Percentiles rank a stretch among this genome's conserved stretches.
Conservation (phyloP, 495 filamentous ascomycete species). For the Entonaema liquescens region DNA sequence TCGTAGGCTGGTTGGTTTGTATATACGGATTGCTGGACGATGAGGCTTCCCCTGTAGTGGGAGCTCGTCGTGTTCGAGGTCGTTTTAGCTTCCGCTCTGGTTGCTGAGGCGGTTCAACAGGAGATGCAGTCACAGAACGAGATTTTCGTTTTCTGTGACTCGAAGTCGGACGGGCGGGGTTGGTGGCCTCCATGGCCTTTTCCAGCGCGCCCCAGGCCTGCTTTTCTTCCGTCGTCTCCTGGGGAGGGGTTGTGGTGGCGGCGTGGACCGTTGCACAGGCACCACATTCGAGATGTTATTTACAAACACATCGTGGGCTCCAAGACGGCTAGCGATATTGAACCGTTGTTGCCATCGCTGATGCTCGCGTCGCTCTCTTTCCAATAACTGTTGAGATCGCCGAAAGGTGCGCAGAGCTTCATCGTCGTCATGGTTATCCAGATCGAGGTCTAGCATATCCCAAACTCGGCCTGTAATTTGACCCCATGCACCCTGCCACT, state of each 20-base stretch:
- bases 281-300: slow-evolving; percentile 60
- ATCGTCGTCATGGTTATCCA: slow-evolving; percentile 90
- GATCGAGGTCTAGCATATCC: slow-evolving; percentile 73
- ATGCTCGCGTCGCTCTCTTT: slow-evolving; percentile 72
- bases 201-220: slow-evolving; percentile 91
- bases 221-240: slow-evolving; percentile 79
- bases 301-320: slow-evolving; percentile 71
- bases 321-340: slow-evolving; percentile 79
- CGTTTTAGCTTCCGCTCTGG: slow-evolving; percentile 84
- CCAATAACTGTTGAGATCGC: slow-evolving; percentile 65
- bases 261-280: slow-evolving; percentile 28
- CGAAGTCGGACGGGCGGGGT: slow-evolving; percentile 43
- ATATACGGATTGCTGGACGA: slow-evolving; percentile 56
- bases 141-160: slow-evolving; percentile 77
- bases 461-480: slow-evolving; percentile 59
- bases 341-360: slow-evolving; percentile 80
- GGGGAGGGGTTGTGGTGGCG: slow-evolving; percentile 54
- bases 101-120: slow-evolving; percentile 67
- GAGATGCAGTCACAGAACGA: slow-evolving; percentile 73
- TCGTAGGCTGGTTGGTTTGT: slow-evolving; percentile 50
- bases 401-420: slow-evolving; percentile 62
- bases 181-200: slow-evolving; percentile 74
- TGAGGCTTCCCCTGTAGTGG: slow-evolving; percentile 49
- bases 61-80: slow-evolving; percentile 69
- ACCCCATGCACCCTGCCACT: slow-evolving; percentile 66